Conservation (phyloP, 768 basidiomycete species). For the Mycena crocata region DNA sequence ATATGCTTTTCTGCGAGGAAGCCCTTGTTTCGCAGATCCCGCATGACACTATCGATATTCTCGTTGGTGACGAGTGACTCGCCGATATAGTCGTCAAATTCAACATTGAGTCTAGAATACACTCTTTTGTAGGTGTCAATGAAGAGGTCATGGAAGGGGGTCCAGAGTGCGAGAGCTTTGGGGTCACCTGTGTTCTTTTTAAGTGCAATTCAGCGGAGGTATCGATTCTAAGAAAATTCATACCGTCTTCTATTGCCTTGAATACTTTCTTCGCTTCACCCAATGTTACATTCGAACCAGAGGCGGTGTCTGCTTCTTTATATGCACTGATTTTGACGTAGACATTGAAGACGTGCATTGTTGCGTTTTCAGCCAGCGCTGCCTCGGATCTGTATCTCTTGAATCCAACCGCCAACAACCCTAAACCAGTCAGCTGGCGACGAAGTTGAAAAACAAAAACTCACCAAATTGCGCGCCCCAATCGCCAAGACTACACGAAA, state of each 20-base stretch:
- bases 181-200: not conserved
- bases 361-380: constrained; percentile 48
- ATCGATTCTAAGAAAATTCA: too few species aligned
- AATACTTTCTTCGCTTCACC: not conserved
- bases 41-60: not conserved
- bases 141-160: not conserved
- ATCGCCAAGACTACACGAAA: constrained; percentile 7
- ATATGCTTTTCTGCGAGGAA: constrained; percentile 1
- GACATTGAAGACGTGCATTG: constrained; percentile 55
- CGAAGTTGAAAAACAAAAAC: not conserved
- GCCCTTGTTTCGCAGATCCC: not conserved
- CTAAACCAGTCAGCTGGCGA: constrained; percentile 14
- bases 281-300: not conserved
- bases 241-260: constrained; percentile 2
- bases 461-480: constrained; percentile 13
- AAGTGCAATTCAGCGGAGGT: not conserved
- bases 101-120: not conserved
- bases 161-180: not conserved
- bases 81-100: constrained; percentile 10
- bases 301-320: constrained; percentile 36
- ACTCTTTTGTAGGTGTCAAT: constrained; percentile 22
- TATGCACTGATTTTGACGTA: constrained; percentile 54
- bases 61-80: constrained; percentile 3
- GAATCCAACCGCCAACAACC: constrained; percentile 53
- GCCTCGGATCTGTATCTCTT: constrained; percentile 52